phyloP scores from a whole-genome alignment of 192 early-diverging fungal genomes.

The Coemansia furcata region DNA sequence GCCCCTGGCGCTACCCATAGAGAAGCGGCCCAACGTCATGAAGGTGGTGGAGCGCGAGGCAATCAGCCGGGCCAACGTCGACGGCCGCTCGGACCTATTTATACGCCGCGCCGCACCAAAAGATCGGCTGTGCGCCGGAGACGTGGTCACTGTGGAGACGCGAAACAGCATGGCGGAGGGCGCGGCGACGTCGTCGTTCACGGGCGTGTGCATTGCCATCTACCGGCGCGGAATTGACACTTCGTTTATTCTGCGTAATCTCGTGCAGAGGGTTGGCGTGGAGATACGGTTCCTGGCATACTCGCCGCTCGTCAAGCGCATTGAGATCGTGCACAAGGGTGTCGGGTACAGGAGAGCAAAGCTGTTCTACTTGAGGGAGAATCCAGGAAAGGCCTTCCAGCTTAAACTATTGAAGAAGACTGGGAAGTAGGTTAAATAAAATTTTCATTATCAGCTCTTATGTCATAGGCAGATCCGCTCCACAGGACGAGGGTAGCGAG shows the following conservation, averaged over 20 bases:
- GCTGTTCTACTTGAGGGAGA: conserved; percentile 74
- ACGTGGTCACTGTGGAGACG: conserved; percentile 68
- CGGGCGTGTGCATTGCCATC: conserved; percentile 72
- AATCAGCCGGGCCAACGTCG: conserved; percentile 55
- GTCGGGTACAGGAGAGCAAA: conserved; percentile 66
- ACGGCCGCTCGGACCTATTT: conserved; percentile 64
- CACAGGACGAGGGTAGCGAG: not conserved
- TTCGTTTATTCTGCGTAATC: conserved; percentile 74
- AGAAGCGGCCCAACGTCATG: conserved; percentile 61
- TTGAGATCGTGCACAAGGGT: conserved; percentile 67
- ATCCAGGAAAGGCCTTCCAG: conserved; percentile 71
- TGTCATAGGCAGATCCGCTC: not conserved
- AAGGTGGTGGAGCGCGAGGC: conserved; percentile 63
- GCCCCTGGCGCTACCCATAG: conserved; percentile 34
- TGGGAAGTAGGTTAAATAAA: conserved; percentile 15
- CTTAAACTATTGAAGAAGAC: conserved; percentile 46
- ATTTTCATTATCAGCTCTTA: not conserved
- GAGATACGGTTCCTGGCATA: conserved; percentile 72
- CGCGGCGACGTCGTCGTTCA: conserved; percentile 58
- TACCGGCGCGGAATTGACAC: conserved; percentile 71
- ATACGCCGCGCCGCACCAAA: conserved; percentile 57
- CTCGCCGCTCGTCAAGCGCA: conserved; percentile 73
- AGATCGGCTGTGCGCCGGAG: conserved; percentile 57
- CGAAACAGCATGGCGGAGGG: conserved; percentile 56
- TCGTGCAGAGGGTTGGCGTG: conserved; percentile 72